Base-by-base conservation (phyloP, 129 eudicot species). In the Glebionis coronaria region DNA sequence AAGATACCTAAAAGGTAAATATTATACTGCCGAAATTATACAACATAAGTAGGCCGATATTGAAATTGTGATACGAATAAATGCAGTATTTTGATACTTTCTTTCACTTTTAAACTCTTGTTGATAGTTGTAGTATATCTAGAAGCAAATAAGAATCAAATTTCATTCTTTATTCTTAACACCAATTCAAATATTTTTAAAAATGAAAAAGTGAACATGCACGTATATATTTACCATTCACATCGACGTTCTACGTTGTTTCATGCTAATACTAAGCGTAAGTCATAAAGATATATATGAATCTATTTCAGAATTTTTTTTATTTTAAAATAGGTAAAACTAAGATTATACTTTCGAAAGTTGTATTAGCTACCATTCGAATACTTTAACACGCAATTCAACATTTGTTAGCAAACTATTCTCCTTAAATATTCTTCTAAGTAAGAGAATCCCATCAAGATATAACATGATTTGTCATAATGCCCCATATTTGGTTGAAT, bases 161-260 rank as follows among this genome's bases (percentile, higher is more conserved):
- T 4, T 61, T 35, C 9, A 61, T 61, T 42, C 67, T 38, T 61
- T 19, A 61, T 40, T 42, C 61, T 56, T 11, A 56, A 56, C 3
- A 21, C 20, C 21, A 5, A 15, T 54, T 54, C 20, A 14, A 15
- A 3, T 54, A 18, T 47, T 15, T 19, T 4, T 2, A 21, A 12
- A 55, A 62, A 14, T 12, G 19, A 54, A 38, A 27, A 27, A 31
- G 66, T 19, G 52, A 16, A 62, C 20, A 12, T 25, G 13, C 40
- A 16, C 5, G 23, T 62, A 61, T 13, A 23, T 20, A 16, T 38
- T 11, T 50, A 61, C 12, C 67, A 11, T 38, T 61, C 6, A 61
- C 29, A 61, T 38, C n/a, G 9, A 38, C 42, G 15, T 61, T 61
- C 67, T 18, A 42, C 47, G 49, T 40, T 58, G 44, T 58, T 58